phyloP scores from a whole-genome alignment of 2,329 filamentous ascomycete genomes.

The Colletotrichum sp. region DNA sequence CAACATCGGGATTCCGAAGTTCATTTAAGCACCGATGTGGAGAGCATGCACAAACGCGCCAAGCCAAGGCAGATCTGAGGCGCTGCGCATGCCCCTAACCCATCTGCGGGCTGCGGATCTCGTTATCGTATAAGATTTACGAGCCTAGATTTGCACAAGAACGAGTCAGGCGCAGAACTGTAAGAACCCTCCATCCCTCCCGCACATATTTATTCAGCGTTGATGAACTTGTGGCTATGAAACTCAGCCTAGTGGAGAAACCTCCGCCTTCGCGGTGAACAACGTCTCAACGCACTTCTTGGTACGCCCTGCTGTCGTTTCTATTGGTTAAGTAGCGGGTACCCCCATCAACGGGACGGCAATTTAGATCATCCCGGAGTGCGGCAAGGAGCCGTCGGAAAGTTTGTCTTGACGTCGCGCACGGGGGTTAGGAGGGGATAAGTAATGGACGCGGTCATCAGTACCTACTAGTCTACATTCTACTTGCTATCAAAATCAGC shows the following conservation, averaged over 20 bases:
- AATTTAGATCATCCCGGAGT: background rate
- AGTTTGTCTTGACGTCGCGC: background rate
- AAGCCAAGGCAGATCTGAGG: background rate
- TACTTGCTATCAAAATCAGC: background rate
- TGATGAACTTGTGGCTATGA: background rate
- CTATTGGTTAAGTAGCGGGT: background rate
- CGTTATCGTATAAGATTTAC: background rate
- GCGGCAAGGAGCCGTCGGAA: background rate
- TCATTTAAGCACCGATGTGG: background rate
- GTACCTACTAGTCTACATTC: background rate
- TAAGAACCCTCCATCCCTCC: background rate
- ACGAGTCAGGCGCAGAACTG: background rate
- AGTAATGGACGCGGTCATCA: background rate
- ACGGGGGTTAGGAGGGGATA: background rate
- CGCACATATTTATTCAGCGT: background rate
- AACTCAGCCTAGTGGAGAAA: background rate
- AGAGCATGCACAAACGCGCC: background rate
- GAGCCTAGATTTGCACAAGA: background rate
- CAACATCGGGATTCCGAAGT: background rate
- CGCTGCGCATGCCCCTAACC: background rate
- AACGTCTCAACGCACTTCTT: background rate
- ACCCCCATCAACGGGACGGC: background rate
- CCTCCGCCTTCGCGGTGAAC: background rate
- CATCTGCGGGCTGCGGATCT: background rate
- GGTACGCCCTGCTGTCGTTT: accelerated